phyloP scores from a whole-genome alignment of 768 basidiomycete genomes.

The Lepiota venenata region DNA sequence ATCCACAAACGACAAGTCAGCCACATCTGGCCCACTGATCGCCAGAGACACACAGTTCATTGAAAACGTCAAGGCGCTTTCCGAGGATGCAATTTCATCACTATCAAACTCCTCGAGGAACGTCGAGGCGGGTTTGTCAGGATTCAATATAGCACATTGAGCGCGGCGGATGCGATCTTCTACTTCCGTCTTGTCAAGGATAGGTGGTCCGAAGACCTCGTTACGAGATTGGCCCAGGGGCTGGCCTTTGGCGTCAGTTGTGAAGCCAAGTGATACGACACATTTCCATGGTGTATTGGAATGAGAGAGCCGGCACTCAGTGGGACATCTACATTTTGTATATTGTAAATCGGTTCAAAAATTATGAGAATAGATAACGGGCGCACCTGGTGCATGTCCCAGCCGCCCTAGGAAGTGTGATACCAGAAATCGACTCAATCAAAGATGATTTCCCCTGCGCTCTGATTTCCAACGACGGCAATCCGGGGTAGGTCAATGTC shows the following conservation, averaged over 20 bases:
- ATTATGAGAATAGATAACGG: neutral
- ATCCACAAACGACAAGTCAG: conserved; percentile 64
- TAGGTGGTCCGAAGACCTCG: conserved; percentile 42
- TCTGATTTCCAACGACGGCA: conserved; percentile 70
- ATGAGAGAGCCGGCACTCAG: conserved; percentile 49
- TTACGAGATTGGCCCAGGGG: conserved; percentile 35
- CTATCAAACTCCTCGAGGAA: conserved; percentile 39
- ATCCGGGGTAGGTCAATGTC: conserved; percentile 75
- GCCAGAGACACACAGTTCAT: conserved; percentile 53
- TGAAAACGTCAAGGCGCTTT: conserved; percentile 40
- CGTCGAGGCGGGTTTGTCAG: conserved; percentile 25
- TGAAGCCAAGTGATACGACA: conserved; percentile 43
- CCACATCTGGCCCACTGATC: conserved; percentile 56
- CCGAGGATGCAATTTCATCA: conserved; percentile 3
- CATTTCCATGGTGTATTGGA: conserved; percentile 46
- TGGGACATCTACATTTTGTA: conserved; percentile 43
- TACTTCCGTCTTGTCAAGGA: conserved; percentile 49
- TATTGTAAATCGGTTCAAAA: neutral
- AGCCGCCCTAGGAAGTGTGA: conserved; percentile 65
- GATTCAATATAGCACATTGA: conserved; percentile 64
- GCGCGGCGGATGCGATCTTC: conserved; percentile 68
- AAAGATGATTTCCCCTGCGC: conserved; percentile 75
- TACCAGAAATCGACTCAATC: conserved; percentile 74
- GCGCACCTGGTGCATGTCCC: conserved; percentile 72
- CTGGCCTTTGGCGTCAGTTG: conserved; percentile 34